Conservation (phyloP, 805 yeast genomes). For the Komagataella populi region DNA sequence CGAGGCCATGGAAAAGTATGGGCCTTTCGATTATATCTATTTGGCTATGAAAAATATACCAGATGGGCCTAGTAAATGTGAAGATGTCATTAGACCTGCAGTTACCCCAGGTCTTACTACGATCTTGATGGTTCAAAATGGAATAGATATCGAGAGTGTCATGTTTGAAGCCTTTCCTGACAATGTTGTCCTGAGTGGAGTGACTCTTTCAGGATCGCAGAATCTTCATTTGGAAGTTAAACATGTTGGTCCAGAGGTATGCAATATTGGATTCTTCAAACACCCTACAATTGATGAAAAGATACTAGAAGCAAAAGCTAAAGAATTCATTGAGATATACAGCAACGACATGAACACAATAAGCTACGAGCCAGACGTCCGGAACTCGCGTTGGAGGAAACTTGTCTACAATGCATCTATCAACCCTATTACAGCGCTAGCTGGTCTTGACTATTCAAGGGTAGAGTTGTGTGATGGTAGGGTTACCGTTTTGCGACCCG, state of each 20-base stretch:
- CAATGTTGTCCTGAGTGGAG: conserved; percentile 21
- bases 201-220: conserved; percentile 38
- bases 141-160: conserved; percentile 24
- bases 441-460: conserved; percentile 47
- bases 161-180: conserved; percentile 18
- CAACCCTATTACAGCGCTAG: conserved; percentile 49
- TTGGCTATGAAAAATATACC: conserved; percentile 56
- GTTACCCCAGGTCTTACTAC: conserved; percentile 13
- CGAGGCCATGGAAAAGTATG: conserved; percentile 25
- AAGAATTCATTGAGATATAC: conserved; percentile 32
- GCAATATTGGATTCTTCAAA: conserved; percentile 39
- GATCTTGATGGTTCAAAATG: conserved; percentile 23
- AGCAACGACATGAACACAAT: conserved; percentile 26
- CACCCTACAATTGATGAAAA: conserved; percentile 20
- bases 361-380: conserved; percentile 28
- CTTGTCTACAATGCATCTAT: conserved; percentile 56
- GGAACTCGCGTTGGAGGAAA: conserved; percentile 48
- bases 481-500: conserved; percentile 31
- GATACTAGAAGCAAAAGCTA: conserved; percentile 19
- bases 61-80: conserved; percentile 30
- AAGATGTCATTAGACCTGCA: conserved; percentile 25
- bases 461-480: conserved; percentile 29
- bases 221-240: conserved; percentile 32
- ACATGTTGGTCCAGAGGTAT: conserved; percentile 36
- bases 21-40: conserved; percentile 38